A percentile compares a stretch with the other conserved stretches of the same genome.
These are phyloP conservation scores for Fusarium torulosum DNA, from an alignment of 2,329 filamentous ascomycete species.

Conservation along the genomic window DNA sequence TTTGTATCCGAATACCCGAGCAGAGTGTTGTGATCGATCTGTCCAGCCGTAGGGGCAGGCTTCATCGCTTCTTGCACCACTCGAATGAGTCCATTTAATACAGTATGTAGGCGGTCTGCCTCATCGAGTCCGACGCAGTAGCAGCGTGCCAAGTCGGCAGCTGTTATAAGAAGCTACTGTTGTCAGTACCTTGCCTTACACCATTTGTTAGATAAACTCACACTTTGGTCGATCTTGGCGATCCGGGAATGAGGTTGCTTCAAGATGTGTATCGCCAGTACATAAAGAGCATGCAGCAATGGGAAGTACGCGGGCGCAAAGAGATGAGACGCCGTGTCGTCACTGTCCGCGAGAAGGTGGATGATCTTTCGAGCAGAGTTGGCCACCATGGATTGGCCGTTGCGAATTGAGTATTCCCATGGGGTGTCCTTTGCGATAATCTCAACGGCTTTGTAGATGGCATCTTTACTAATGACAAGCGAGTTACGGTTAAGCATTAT, in stretches of 20 bases:
- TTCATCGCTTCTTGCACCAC: constrained; percentile 16
- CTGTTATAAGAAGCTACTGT: not conserved
- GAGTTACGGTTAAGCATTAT: constrained; percentile 12
- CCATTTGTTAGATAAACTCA: accelerated
- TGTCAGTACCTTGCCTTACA: accelerated
- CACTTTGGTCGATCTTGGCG: constrained; percentile 14
- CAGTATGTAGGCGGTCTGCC: accelerated
- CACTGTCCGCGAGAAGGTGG: not conserved
- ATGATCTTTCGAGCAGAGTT: constrained; percentile 15
- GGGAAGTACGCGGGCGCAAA: constrained; percentile 1
- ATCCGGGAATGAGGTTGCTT: constrained; percentile 15
- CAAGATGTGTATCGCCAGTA: not conserved
- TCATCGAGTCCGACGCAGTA: not conserved
- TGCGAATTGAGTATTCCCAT: constrained; percentile 7
- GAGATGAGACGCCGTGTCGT: not conserved
- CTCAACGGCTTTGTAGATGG: constrained; percentile 6
- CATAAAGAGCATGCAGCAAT: constrained; percentile 5
- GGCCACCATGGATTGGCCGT: constrained; percentile 13
- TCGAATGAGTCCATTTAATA: not conserved
- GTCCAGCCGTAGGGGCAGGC: accelerated
- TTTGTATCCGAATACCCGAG: accelerated
- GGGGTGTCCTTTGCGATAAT: constrained; percentile 12
- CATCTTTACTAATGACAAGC: not conserved
- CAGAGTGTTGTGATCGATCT: accelerated
- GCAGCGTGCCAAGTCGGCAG: not conserved